Evolutionary conservation across 768 basidiomycete species (phyloP), one percentile per base, ranked within the genome.

Genomic region (Hirschioporus abietinus): DNA sequence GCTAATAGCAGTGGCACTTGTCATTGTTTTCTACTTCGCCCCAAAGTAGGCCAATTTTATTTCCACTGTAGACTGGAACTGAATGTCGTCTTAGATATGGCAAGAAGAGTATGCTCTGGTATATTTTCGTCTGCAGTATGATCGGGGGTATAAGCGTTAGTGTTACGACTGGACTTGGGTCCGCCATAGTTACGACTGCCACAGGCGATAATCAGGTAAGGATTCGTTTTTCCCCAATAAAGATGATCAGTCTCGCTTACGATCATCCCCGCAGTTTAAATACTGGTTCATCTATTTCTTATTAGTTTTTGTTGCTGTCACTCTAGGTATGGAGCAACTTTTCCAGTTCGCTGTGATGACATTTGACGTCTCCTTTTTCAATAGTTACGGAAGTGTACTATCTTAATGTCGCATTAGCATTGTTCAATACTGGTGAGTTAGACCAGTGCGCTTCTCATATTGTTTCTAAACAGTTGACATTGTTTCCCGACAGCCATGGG

Each of bases 91-190:
- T 67, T 63, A 87, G 89, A 73, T 93, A 91, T 74, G 96, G 96
- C 63, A 94, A 90, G 78, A 87, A 88, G 78, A 92, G 87, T 73
- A 97, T 98, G 96, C 77, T 99, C 64, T 94, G 92, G 92, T 93
- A 96, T 76, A 96, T 99, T 69, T 81, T 84, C 58, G 92, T 99
- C 60, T 99, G 97, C 78, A 93, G 91, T 69, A 89, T 98, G 84
- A 98, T 99, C 73, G 97, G 97, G 20, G 97, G 97, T 0, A 89
- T 96, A 62, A 92, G 90, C 66, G 94, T 96, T 70, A 93, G 91
- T 71, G 96, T 96, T 65, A 96, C 96, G 17, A 95, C 94, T 35
- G 96, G 97, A 35, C 84, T 98, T 42, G 95, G 97, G 60, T 82
- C 93, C 58, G 90, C 95, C 24, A 97, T 99, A 71, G 89, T 99